These are phyloP conservation scores for Kwoniella heveanensis DNA, from an alignment of 768 basidiomycete genomes.

Conservation along the genomic window DNA sequence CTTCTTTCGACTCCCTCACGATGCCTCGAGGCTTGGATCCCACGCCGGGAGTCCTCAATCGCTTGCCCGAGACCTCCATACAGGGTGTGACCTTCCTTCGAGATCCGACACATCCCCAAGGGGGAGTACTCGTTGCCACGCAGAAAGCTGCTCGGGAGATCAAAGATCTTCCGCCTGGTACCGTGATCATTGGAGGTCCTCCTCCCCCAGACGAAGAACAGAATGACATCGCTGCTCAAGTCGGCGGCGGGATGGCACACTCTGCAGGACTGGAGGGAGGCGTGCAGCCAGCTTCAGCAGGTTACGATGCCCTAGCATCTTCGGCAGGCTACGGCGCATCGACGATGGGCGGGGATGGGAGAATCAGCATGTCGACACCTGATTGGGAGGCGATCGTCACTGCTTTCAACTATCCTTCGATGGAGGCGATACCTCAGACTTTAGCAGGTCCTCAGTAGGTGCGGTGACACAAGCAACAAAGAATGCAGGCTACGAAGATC, in stretches of 20 bases:
- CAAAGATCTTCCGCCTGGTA: constrained; percentile 29
- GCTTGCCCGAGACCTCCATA: constrained; percentile 26
- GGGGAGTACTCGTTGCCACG: constrained; percentile 29
- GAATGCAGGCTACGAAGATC: too few species aligned
- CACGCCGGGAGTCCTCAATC: constrained; percentile 26
- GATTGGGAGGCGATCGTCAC: constrained; percentile 31
- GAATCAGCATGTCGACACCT: constrained; percentile 22
- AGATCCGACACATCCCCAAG: constrained; percentile 23
- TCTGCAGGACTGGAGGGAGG: not conserved
- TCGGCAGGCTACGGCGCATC: not conserved
- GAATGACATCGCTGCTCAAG: not conserved
- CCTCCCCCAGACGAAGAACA: constrained; percentile 3
- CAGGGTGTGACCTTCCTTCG: constrained; percentile 26
- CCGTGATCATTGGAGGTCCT: constrained; percentile 27
- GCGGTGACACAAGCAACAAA: too few species aligned
- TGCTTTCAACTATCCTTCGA: constrained; percentile 3
- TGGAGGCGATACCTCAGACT: not conserved
- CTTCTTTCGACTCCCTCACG: constrained; percentile 15
- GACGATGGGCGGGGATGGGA: not conserved
- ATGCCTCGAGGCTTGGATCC: constrained; percentile 25
- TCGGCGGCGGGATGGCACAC: not conserved
- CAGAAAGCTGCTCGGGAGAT: constrained; percentile 28
- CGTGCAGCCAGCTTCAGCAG: not conserved
- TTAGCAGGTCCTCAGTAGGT: not conserved
- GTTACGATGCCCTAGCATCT: not conserved